Evolutionary conservation across 805 yeast species (phyloP).

Genomic region (Yamadazyma scolyti): DNA sequence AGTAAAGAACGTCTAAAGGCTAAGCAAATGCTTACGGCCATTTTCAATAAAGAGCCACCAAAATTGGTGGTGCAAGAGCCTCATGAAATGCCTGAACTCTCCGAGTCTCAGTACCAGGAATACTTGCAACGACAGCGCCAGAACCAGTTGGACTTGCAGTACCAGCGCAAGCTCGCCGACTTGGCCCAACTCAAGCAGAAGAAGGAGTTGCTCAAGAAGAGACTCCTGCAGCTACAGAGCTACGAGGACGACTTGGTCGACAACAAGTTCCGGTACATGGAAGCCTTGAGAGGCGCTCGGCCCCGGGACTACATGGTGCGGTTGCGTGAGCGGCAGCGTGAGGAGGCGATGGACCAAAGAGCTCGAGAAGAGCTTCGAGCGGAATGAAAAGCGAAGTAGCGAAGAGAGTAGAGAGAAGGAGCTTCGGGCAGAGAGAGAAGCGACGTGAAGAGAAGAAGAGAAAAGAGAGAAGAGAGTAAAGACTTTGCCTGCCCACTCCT

Average conservation of each 20-base stretch:
- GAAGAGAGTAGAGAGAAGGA: neutral
- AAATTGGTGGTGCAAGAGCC: constrained; percentile 3
- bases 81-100: constrained; percentile 19
- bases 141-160: constrained; percentile 19
- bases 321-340: no score
- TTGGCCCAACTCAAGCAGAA: constrained; percentile 17
- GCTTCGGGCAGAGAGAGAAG: neutral
- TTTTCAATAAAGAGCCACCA: constrained; percentile 15
- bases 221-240: constrained; percentile 16
- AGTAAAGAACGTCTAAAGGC: constrained; percentile 48
- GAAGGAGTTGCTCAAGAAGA: constrained; percentile 14
- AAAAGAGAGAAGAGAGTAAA: no score
- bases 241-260: constrained; percentile 40
- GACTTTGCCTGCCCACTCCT: no score
- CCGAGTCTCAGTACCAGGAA: constrained; percentile 27
- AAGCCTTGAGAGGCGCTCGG: constrained; percentile 21
- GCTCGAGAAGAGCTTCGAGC: constrained; percentile 29
- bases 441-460: no score
- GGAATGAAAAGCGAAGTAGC: neutral
- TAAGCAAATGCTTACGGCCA: constrained; percentile 33
- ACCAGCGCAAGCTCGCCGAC: constrained; percentile 11
- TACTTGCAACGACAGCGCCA: constrained; percentile 16
- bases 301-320: no score
- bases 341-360: constrained; percentile 38
- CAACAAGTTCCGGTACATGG: constrained; percentile 29